Evolutionary conservation across 2,329 filamentous ascomycete species (phyloP).

Genomic region (Fusarium sp.): DNA sequence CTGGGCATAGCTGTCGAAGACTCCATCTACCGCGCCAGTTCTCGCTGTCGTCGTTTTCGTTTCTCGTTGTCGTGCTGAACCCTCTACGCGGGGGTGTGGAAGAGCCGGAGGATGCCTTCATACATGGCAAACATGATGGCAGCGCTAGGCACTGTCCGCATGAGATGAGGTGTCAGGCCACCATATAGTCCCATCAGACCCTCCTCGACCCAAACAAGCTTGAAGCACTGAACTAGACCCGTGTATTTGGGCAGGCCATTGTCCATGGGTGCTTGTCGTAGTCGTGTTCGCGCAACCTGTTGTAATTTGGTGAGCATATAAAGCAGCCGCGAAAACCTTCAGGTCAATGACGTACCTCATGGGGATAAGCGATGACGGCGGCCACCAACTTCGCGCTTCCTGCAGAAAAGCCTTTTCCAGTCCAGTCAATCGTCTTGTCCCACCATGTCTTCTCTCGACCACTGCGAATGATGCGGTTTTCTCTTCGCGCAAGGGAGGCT

Average conservation of each 20-base stretch:
- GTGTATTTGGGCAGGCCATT: conserved; percentile 87
- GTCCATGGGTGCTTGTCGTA: conserved; percentile 86
- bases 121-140: conserved; percentile 98
- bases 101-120: conserved; percentile 69
- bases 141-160: conserved; percentile 91
- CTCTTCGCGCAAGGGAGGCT: conserved; percentile 76
- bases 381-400: conserved; percentile 90
- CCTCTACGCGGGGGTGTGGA: conserved; percentile 57
- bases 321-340: background rate
- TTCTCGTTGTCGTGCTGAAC: background rate
- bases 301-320: conserved; percentile 7
- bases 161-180: conserved; percentile 90
- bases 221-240: conserved; percentile 90
- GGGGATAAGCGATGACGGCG: conserved; percentile 89
- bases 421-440: conserved; percentile 84
- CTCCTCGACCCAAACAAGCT: conserved; percentile 89
- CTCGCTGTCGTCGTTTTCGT: background rate
- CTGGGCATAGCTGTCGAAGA: background rate
- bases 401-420: conserved; percentile 83
- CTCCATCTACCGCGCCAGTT: background rate
- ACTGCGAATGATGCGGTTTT: conserved; percentile 69
- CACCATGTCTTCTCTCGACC: conserved; percentile 77
- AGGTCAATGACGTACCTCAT: conserved; percentile 76
- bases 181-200: conserved; percentile 90
- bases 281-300: conserved; percentile 84